These are phyloP conservation scores for Diospyros lotus DNA, from an alignment of 148 eudicot species.

Conservation along the genomic window DNA sequence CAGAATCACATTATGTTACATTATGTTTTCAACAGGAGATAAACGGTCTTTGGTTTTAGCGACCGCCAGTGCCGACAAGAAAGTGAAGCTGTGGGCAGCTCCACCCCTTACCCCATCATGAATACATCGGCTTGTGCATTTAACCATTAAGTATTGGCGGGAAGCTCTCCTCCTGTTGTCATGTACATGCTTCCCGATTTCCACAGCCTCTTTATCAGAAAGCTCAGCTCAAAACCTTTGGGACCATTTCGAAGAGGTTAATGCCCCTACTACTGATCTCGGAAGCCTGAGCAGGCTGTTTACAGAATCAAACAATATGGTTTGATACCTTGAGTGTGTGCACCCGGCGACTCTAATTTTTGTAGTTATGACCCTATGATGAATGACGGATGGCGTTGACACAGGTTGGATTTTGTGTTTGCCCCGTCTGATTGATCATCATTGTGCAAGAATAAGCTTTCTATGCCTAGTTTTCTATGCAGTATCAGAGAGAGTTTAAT, in stretches of 20 bases:
- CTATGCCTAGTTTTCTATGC: too few relatives aligned
- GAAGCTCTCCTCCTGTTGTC: background rate
- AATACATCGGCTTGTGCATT: conserved; percentile 10
- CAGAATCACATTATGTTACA: background rate
- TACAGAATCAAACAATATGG: background rate
- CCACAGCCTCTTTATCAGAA: conserved; percentile 7
- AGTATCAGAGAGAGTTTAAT: too few relatives aligned
- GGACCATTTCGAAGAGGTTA: conserved; percentile 5
- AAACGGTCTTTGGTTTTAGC: conserved; percentile 46
- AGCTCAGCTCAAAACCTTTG: background rate
- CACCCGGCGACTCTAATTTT: background rate
- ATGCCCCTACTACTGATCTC: conserved; percentile 2
- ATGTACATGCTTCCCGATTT: background rate
- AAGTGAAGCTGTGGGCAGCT: conserved; percentile 87
- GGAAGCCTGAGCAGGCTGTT: conserved; percentile 3
- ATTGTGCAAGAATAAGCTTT: too few relatives aligned
- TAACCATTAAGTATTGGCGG: background rate
- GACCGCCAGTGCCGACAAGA: conserved; percentile 78
- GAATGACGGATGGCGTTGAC: too few relatives aligned
- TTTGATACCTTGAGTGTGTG: conserved; percentile 2
- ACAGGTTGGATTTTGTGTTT: too few relatives aligned
- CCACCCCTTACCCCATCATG: conserved; percentile 42
- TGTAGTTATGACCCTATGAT: too few relatives aligned
- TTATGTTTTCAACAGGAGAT: conserved; percentile 41
- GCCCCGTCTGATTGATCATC: too few relatives aligned